Base-by-base conservation (phyloP, 2,329 filamentous ascomycete genomes). In the Aureobasidium leucospermi region DNA sequence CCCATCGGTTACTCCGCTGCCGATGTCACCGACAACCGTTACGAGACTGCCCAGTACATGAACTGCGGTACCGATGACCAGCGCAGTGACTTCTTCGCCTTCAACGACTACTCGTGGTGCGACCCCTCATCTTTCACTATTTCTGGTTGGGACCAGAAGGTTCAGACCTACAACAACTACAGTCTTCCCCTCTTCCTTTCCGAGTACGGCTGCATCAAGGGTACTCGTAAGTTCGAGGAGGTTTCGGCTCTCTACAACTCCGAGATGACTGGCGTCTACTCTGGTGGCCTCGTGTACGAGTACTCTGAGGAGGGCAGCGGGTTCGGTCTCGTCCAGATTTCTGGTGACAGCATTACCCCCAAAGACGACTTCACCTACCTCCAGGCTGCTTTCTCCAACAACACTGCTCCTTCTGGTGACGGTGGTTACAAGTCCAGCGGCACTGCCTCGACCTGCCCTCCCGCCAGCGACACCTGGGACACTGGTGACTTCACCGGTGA, bases 211-310 rank as follows among this genome's bases (percentile, higher is more conserved):
- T 99, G 94, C 81, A 86, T 84, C 75, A 87, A 83, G 71, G 91
- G 89, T 79, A 83, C 79, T 62, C 92, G 93, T 67, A 79, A 87
- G 69, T 99, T 96, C 69, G 79, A 85, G 61, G 93, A 96, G 77
- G 76, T 96, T 56, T 74, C 75, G 49, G 81, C 92, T 47, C 80
- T 99, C 60, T 97, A 96, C 86, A 83, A 79, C 75, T 75, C 74
- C 19, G 73, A 96, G 62, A 97, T 97, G 93, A 91, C 87, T 7
- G 67, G 74, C 16, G 91, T 96, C 68, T 97, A 96, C 83, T 96
- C 92, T 42, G 94, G 94, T 68, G 94, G 94, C 73, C 83, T 99
- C 41, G 89, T 96, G 74, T 99, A 96, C 78, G 92, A 97, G 76
- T 99, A 96, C 79, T 86, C 88, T 9, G 77, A 88, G 69, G 90